phyloP scores from a whole-genome alignment of 1,284 basidiomycete genomes.

The Testicularia cyperi region DNA sequence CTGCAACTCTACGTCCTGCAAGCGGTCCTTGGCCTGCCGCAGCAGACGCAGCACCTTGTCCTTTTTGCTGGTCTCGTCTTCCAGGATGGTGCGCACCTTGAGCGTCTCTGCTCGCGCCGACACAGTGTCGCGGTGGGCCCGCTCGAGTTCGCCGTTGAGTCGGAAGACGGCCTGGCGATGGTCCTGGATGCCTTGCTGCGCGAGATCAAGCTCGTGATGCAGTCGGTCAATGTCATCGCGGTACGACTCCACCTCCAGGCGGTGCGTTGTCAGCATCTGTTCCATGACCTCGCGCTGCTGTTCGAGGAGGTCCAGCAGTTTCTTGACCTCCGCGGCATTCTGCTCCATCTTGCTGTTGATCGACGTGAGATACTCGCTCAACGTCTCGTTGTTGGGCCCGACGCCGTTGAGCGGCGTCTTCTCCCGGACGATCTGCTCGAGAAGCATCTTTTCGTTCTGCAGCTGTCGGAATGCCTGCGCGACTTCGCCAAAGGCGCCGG shows the following conservation, averaged over 20 bases:
- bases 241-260: constrained; percentile 39
- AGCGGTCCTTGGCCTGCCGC: constrained; percentile 17
- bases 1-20: constrained; percentile 21
- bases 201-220: constrained; percentile 22
- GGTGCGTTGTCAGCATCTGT: constrained; percentile 51
- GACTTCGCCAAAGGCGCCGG: constrained; percentile 45
- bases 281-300: constrained; percentile 52
- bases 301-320: constrained; percentile 49
- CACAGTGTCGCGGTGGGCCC: constrained; percentile 24
- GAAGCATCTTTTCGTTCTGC: constrained; percentile 44
- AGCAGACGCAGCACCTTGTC: constrained; percentile 33
- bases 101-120: constrained; percentile 35
- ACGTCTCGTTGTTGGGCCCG: constrained; percentile 28
- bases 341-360: constrained; percentile 41
- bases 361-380: constrained; percentile 29
- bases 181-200: constrained; percentile 11
- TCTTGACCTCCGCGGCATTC: constrained; percentile 39
- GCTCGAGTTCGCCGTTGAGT: constrained; percentile 32
- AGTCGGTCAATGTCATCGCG: constrained; percentile 39
- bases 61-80: constrained; percentile 30
- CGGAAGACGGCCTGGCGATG: constrained; percentile 8
- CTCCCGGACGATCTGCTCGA: constrained; percentile 46
- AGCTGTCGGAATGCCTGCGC: constrained; percentile 48
- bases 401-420: constrained; percentile 45
- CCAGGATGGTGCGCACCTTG: constrained; percentile 4